phyloP scores from a whole-genome alignment of 495 filamentous ascomycete genomes.

The Penicillium dipodomyicola region DNA sequence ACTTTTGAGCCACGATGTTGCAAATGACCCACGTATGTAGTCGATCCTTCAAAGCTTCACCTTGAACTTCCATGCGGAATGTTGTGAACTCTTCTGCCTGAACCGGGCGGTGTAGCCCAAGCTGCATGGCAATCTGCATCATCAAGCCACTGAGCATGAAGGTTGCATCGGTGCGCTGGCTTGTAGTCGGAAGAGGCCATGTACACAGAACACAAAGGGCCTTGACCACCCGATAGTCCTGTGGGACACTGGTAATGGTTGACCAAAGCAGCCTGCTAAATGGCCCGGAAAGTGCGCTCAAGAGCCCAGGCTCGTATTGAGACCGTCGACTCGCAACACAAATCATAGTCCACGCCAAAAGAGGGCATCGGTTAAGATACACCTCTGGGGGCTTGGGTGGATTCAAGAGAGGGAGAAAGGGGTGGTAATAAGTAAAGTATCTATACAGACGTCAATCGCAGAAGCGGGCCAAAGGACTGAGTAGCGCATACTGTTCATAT shows the following conservation, averaged over 20 bases:
- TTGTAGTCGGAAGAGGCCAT: slow-evolving; percentile 87
- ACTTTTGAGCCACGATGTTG: slow-evolving; percentile 86
- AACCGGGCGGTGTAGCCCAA: slow-evolving; percentile 84
- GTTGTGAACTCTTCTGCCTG: slow-evolving; percentile 90
- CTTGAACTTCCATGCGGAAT: slow-evolving; percentile 74
- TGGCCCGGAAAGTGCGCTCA: slow-evolving; percentile 68
- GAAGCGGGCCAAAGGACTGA: not conserved
- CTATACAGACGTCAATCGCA: slow-evolving; percentile 29
- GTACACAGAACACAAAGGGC: slow-evolving; percentile 86
- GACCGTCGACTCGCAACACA: slow-evolving; percentile 78
- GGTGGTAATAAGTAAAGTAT: slow-evolving; percentile 79
- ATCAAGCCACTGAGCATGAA: slow-evolving; percentile 87
- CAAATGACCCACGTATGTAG: slow-evolving; percentile 89
- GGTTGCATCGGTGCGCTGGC: slow-evolving; percentile 80
- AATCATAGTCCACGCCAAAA: slow-evolving; percentile 86
- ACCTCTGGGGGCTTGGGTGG: slow-evolving; percentile 67
- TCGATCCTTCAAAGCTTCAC: slow-evolving; percentile 80
- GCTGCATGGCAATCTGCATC: slow-evolving; percentile 92
- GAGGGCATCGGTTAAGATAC: slow-evolving; percentile 68
- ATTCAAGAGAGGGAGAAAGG: slow-evolving; percentile 79
- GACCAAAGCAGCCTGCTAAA: slow-evolving; percentile 76
- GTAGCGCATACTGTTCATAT: slow-evolving; percentile 42
- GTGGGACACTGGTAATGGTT: slow-evolving; percentile 75
- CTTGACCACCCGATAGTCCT: slow-evolving; percentile 85
- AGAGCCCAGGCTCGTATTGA: slow-evolving; percentile 61